Percentiles rank a stretch among this genome's conserved stretches.
phyloP scores from a whole-genome alignment of 2,329 filamentous ascomycete species.

The Pseudogymnoascus sp. region DNA sequence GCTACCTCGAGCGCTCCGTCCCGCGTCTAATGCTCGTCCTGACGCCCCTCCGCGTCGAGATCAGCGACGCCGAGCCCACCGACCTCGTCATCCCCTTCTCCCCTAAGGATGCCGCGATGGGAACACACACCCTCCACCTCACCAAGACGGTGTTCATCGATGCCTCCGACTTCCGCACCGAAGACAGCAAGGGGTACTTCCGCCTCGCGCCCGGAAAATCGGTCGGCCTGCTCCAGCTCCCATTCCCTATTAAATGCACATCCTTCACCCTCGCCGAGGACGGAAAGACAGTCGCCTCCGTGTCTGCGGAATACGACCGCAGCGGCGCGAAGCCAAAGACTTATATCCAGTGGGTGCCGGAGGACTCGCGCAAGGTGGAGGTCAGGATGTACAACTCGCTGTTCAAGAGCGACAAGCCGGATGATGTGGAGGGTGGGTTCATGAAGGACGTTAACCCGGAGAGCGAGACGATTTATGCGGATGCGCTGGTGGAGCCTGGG shows the following conservation, averaged over 20 bases:
- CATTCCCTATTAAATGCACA: conserved; percentile 61
- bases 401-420: conserved; percentile 81
- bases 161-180: conserved; percentile 67
- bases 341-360: conserved; percentile 84
- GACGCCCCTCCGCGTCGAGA: conserved; percentile 74
- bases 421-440: conserved; percentile 70
- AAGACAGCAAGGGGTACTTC: conserved; percentile 67
- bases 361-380: conserved; percentile 61
- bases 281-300: conserved; percentile 54
- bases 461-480: conserved; percentile 69
- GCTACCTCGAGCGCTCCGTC: conserved; percentile 80
- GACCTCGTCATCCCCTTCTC: conserved; percentile 69
- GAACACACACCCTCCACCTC: conserved; percentile 53
- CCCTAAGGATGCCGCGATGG: conserved; percentile 67
- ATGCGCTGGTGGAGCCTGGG: conserved; percentile 76
- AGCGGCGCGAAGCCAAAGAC: conserved; percentile 69
- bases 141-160: conserved; percentile 82
- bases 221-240: conserved; percentile 65
- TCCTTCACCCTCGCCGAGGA: conserved; percentile 61
- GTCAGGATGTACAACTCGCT: conserved; percentile 73
- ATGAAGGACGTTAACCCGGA: conserved; percentile 77
- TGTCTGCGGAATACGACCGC: conserved; percentile 62
- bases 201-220: conserved; percentile 67
- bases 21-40: conserved; percentile 85
- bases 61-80: conserved; percentile 69